A percentile compares a stretch with the other conserved stretches of the same genome.
phyloP scores from a whole-genome alignment of 192 early-diverging fungal species.

The Kickxella alabastrina region DNA sequence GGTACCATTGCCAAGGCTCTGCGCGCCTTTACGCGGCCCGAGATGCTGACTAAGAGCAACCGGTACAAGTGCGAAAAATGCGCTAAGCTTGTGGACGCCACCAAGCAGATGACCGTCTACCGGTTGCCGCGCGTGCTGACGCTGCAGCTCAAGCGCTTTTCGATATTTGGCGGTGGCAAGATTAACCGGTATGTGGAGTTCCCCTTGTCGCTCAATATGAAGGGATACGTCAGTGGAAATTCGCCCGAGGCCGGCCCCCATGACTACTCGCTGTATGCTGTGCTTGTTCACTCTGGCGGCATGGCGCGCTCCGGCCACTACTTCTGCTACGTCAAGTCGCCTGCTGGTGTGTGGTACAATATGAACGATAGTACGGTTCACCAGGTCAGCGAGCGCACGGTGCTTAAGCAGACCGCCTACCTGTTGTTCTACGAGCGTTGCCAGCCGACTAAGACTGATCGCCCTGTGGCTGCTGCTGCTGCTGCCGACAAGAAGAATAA shows the following conservation, averaged over 20 bases:
- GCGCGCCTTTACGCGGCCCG: constrained; percentile 66
- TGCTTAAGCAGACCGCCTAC: constrained; percentile 74
- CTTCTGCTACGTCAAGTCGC: constrained; percentile 74
- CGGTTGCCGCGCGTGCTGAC: constrained; percentile 66
- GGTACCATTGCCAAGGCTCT: constrained; percentile 65
- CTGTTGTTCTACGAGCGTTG: constrained; percentile 74
- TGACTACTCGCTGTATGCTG: constrained; percentile 69
- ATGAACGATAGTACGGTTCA: constrained; percentile 76
- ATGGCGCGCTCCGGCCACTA: constrained; percentile 82
- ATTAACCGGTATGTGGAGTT: constrained; percentile 63
- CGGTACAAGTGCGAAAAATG: constrained; percentile 83
- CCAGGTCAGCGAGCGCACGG: constrained; percentile 63
- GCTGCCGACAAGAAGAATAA: too few species aligned
- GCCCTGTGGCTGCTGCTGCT: too few species aligned
- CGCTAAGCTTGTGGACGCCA: constrained; percentile 67
- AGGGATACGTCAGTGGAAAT: constrained; percentile 45
- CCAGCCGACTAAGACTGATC: background rate
- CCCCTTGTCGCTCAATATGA: constrained; percentile 59
- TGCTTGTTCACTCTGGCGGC: constrained; percentile 75
- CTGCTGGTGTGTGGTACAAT: constrained; percentile 73
- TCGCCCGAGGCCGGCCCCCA: constrained; percentile 49
- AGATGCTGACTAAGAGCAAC: constrained; percentile 62
- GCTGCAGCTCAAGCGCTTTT: constrained; percentile 86
- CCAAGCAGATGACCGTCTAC: constrained; percentile 77
- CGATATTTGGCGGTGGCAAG: constrained; percentile 61